phyloP scores from a whole-genome alignment of 1,284 basidiomycete species.

The Malassezia nana region DNA sequence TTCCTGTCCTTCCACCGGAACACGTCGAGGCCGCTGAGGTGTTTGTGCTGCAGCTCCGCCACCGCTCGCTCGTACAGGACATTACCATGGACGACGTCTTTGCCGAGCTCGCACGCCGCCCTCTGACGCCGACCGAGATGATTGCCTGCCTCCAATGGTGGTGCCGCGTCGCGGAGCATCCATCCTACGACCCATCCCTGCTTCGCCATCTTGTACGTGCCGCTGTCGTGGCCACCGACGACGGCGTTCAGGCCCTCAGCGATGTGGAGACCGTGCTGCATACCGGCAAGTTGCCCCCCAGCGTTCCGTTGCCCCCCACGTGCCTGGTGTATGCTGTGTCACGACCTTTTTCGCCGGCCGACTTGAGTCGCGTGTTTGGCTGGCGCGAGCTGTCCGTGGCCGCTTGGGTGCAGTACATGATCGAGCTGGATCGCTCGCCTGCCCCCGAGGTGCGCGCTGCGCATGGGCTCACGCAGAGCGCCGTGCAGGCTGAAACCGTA shows the following conservation, averaged over 20 bases:
- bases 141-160: slow-evolving; percentile 81
- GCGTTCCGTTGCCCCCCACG: slow-evolving; percentile 69
- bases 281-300: slow-evolving; percentile 62
- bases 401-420: slow-evolving; percentile 66
- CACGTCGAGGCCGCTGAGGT: slow-evolving; percentile 59
- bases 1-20: slow-evolving; percentile 65
- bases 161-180: slow-evolving; percentile 56
- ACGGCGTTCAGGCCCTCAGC: slow-evolving; percentile 52
- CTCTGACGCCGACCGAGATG: slow-evolving; percentile 67
- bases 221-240: slow-evolving; percentile 28
- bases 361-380: slow-evolving; percentile 50
- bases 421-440: slow-evolving; percentile 52
- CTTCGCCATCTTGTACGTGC: slow-evolving; percentile 36
- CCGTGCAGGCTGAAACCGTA: slow-evolving; percentile 73
- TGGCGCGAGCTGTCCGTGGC: slow-evolving; percentile 71
- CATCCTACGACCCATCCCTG: slow-evolving; percentile 40
- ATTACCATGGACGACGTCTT: slow-evolving; percentile 79
- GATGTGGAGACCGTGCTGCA: slow-evolving; percentile 67
- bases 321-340: slow-evolving; percentile 65
- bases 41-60: slow-evolving; percentile 62
- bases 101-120: slow-evolving; percentile 63
- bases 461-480: slow-evolving; percentile 53
- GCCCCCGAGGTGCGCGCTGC: not conserved
- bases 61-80: slow-evolving; percentile 64
- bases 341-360: slow-evolving; percentile 53